Conservation (phyloP, 805 yeast species). For the Lipomyces sp. region DNA sequence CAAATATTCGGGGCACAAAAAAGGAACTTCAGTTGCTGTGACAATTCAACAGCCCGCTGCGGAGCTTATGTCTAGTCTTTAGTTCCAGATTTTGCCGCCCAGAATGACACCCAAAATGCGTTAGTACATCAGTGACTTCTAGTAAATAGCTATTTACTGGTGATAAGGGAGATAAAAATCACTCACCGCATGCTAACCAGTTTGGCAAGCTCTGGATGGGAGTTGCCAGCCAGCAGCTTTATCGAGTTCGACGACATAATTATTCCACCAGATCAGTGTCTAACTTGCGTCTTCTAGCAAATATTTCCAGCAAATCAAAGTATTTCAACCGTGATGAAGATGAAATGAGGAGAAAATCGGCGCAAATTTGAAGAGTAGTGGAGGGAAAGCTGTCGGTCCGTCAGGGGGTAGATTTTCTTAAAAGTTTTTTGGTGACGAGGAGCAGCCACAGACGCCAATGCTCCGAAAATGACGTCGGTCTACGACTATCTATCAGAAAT, state of each 20-base stretch:
- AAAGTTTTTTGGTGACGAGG: no score
- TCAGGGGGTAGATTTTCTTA: no score
- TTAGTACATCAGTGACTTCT: not conserved
- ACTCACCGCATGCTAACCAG: conserved; percentile 60
- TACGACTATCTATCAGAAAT: no score
- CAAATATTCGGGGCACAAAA: conserved; percentile 6
- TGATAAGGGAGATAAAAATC: not conserved
- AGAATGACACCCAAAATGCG: not conserved
- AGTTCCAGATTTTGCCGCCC: conserved; percentile 4
- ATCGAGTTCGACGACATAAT: conserved; percentile 55
- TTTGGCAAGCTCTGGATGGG: conserved; percentile 80
- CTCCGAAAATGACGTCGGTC: no score
- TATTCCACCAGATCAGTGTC: not conserved
- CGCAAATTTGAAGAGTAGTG: no score
- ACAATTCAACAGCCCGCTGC: not conserved
- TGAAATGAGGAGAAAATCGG: no score
- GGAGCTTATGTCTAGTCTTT: not conserved
- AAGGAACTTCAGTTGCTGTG: not conserved
- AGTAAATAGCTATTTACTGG: not conserved
- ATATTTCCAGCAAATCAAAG: not conserved
- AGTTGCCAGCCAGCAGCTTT: conserved; percentile 59
- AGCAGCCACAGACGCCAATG: no score
- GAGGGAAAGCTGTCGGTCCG: no score
- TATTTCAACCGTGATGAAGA: not conserved
- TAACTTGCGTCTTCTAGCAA: not conserved